Evolutionary conservation across 805 yeast genomes (phyloP).

Genomic region (Cyberlindnera mycetangii): DNA sequence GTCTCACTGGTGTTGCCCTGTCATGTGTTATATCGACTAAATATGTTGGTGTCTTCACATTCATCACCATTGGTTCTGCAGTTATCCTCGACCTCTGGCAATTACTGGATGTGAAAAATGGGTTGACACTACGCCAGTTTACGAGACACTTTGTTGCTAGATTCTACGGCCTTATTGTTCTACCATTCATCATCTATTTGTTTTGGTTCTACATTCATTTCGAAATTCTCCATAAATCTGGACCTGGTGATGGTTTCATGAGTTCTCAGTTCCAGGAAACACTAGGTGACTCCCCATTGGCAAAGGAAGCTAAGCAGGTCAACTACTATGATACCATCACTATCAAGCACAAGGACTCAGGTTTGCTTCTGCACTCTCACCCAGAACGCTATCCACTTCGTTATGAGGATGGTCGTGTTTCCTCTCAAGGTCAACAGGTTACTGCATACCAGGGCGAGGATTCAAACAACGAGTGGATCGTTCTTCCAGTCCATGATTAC

Average conservation of each 20-base stretch:
- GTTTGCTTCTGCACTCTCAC: conserved; percentile 82
- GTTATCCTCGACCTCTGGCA: conserved; percentile 87
- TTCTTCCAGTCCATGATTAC: conserved; percentile 58
- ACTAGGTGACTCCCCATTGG: conserved; percentile 76
- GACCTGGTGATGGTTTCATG: conserved; percentile 96
- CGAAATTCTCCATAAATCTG: conserved; percentile 74
- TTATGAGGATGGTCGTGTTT: conserved; percentile 93
- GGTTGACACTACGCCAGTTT: conserved; percentile 55
- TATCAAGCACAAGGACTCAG: conserved; percentile 76
- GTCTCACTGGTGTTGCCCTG: conserved; percentile 77
- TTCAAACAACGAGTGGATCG: conserved; percentile 79
- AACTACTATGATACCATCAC: conserved; percentile 77
- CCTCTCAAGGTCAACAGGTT: conserved; percentile 93
- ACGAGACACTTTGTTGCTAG: conserved; percentile 74
- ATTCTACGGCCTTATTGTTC: conserved; percentile 61
- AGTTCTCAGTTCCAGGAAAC: conserved; percentile 94
- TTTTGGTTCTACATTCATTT: conserved; percentile 94
- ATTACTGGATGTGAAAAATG: conserved; percentile 67
- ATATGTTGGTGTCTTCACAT: conserved; percentile 94
- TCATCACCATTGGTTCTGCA: conserved; percentile 81
- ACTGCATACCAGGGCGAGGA: conserved; percentile 62
- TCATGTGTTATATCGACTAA: conserved; percentile 94
- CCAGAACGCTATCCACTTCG: conserved; percentile 72
- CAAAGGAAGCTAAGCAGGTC: conserved; percentile 65
- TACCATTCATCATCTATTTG: conserved; percentile 80